These are phyloP conservation scores for Daldinia eschscholtzii DNA, from an alignment of 2,329 filamentous ascomycete species.

Conservation along the genomic window DNA sequence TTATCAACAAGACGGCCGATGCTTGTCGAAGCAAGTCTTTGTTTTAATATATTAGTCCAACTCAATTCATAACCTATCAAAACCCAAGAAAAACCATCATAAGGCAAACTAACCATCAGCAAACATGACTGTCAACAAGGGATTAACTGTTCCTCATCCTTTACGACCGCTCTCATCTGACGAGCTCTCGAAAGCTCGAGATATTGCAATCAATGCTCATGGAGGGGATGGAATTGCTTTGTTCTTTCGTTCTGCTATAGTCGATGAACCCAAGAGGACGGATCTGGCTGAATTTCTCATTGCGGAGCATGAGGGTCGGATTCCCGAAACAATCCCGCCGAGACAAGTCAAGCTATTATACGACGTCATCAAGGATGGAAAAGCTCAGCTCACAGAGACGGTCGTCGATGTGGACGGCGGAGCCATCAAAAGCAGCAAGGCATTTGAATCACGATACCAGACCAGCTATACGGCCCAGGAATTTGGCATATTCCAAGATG, in stretches of 20 bases:
- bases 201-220: constrained; percentile 45
- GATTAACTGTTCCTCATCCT: constrained; percentile 44
- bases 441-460: constrained; percentile 51
- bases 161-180: constrained; percentile 49
- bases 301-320: constrained; percentile 50
- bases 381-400: constrained; percentile 54
- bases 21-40: constrained; percentile 24
- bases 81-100: background rate
- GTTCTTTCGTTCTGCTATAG: constrained; percentile 48
- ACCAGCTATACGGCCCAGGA: constrained; percentile 58
- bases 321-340: constrained; percentile 46
- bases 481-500: constrained; percentile 57
- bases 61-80: background rate
- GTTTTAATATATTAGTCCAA: background rate
- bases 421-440: constrained; percentile 49
- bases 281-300: constrained; percentile 47
- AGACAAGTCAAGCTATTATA: constrained; percentile 63
- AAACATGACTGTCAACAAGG: constrained; percentile 31
- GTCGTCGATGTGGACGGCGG: constrained; percentile 56
- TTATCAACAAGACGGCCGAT: background rate
- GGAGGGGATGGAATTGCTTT: constrained; percentile 45
- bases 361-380: constrained; percentile 55
- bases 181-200: constrained; percentile 48
- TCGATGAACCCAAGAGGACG: constrained; percentile 49
- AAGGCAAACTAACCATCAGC: constrained; percentile 6